Conservation (phyloP, 345 rosid species). For the Boechera retrofracta region DNA sequence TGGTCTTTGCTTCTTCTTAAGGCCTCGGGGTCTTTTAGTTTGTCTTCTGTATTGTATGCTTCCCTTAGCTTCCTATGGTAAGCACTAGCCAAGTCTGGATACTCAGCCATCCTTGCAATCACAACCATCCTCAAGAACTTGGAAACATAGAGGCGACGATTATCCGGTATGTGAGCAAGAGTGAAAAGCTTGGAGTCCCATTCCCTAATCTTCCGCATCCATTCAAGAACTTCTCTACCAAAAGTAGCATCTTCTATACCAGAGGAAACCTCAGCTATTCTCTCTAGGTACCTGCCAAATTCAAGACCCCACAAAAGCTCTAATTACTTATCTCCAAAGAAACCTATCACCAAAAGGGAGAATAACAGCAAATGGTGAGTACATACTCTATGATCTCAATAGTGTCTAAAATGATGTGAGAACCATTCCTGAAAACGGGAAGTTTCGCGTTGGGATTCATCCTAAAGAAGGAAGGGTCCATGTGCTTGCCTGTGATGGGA, state of each 20-base stretch:
- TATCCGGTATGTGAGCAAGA: slow-evolving; percentile 65
- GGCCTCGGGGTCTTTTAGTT: slow-evolving; percentile 59
- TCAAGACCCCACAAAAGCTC: background rate
- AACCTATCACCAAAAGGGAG: background rate
- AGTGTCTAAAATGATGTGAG: slow-evolving; percentile 71
- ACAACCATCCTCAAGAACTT: slow-evolving; percentile 77
- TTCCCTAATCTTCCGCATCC: slow-evolving; percentile 79
- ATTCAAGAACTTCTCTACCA: slow-evolving; percentile 59
- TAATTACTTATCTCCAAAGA: background rate
- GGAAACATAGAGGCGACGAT: slow-evolving; percentile 60
- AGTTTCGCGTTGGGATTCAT: slow-evolving; percentile 72
- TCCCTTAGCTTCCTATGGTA: slow-evolving; percentile 84
- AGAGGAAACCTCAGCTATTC: slow-evolving; percentile 70
- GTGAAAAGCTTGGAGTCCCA: slow-evolving; percentile 86
- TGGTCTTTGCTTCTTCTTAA: slow-evolving; percentile 60
- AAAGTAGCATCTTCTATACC: slow-evolving; percentile 51
- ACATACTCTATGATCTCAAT: slow-evolving; percentile 84
- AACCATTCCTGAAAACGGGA: slow-evolving; percentile 85
- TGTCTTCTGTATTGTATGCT: slow-evolving; percentile 72
- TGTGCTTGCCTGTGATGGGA: slow-evolving; percentile 79
- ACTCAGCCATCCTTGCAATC: slow-evolving; percentile 85
- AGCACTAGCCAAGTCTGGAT: slow-evolving; percentile 80
- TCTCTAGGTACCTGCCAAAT: slow-evolving; percentile 70
- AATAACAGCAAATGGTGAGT: slow-evolving; percentile 14
- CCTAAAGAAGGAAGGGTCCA: slow-evolving; percentile 82